Evolutionary conservation across 805 yeast genomes (phyloP).

Genomic region (Komagataella ulmi): DNA sequence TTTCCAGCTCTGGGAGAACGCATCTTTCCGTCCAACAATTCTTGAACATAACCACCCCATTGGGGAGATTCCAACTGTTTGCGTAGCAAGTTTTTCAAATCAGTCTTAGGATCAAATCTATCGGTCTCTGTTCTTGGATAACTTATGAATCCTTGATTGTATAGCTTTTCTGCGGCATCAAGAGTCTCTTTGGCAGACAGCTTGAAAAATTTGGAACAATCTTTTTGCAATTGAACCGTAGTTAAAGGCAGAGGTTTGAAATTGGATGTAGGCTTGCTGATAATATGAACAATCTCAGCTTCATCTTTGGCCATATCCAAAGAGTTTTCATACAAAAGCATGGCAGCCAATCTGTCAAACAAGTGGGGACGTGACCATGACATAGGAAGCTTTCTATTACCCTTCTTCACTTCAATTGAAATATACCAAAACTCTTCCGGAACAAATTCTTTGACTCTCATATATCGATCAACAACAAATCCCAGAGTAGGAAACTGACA

Average conservation of each 20-base stretch:
- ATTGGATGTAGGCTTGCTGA: constrained; percentile 53
- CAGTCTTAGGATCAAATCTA: constrained; percentile 64
- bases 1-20: constrained; percentile 67
- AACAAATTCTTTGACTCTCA: constrained; percentile 55
- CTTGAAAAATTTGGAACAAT: constrained; percentile 62
- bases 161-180: constrained; percentile 70
- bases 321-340: constrained; percentile 58
- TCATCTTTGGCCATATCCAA: constrained; percentile 25
- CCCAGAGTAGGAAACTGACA: constrained; percentile 98
- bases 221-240: constrained; percentile 85
- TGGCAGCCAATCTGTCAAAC: constrained; percentile 59
- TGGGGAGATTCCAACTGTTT: constrained; percentile 38
- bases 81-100: constrained; percentile 45
- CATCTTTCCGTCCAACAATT: constrained; percentile 30
- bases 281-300: constrained; percentile 38
- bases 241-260: constrained; percentile 86
- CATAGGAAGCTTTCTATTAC: constrained; percentile 26
- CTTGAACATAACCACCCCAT: constrained; percentile 67
- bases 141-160: constrained; percentile 76
- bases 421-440: constrained; percentile 78
- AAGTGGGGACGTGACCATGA: constrained; percentile 64
- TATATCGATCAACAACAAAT: constrained; percentile 85
- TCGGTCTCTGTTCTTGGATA: constrained; percentile 98
- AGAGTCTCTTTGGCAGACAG: constrained; percentile 72
- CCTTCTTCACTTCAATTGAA: constrained; percentile 34